phyloP scores from a whole-genome alignment of 1,284 basidiomycete species.

The Trichosporon inkin region DNA sequence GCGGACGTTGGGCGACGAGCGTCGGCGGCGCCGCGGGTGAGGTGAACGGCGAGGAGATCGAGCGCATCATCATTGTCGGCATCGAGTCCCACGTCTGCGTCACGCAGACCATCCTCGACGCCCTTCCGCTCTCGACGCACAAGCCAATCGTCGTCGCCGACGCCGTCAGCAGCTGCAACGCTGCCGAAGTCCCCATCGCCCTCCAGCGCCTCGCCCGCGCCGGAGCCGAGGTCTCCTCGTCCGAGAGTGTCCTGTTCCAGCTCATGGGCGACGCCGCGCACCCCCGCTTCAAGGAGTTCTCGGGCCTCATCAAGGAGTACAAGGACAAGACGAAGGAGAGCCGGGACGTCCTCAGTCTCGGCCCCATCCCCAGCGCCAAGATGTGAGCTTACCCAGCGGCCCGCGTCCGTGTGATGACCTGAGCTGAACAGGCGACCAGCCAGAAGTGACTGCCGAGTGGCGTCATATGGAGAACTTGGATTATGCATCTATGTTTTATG shows the following conservation, averaged over 20 bases:
- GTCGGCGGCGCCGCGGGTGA: neutral
- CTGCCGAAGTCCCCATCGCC: slow-evolving; percentile 52
- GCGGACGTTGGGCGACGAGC: slow-evolving; percentile 15
- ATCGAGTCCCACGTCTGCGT: slow-evolving; percentile 92
- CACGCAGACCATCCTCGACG: slow-evolving; percentile 69
- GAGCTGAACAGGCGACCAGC: neutral
- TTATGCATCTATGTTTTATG: slow-evolving; percentile 5
- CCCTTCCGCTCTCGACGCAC: neutral
- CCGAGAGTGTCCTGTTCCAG: slow-evolving; percentile 76
- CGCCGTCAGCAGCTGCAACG: slow-evolving; percentile 75
- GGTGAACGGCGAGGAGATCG: slow-evolving; percentile 40
- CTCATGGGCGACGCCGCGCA: slow-evolving; percentile 61
- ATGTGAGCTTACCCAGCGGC: neutral
- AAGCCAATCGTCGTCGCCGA: slow-evolving; percentile 67
- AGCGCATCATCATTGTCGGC: slow-evolving; percentile 71
- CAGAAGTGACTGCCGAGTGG: neutral
- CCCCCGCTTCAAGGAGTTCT: slow-evolving; percentile 69
- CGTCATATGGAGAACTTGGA: neutral
- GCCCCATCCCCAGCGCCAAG: slow-evolving; percentile 4
- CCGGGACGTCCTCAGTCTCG: slow-evolving; percentile 27
- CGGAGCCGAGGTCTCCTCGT: slow-evolving; percentile 72
- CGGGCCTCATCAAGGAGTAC: slow-evolving; percentile 69
- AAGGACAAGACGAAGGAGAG: slow-evolving; percentile 59
- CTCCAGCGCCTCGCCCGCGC: slow-evolving; percentile 64
- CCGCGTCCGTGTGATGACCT: neutral